Percentiles rank a stretch among this genome's conserved stretches.
These are phyloP conservation scores for Starmerella floricola DNA, from an alignment of 805 yeast genomes.

Conservation along the genomic window DNA sequence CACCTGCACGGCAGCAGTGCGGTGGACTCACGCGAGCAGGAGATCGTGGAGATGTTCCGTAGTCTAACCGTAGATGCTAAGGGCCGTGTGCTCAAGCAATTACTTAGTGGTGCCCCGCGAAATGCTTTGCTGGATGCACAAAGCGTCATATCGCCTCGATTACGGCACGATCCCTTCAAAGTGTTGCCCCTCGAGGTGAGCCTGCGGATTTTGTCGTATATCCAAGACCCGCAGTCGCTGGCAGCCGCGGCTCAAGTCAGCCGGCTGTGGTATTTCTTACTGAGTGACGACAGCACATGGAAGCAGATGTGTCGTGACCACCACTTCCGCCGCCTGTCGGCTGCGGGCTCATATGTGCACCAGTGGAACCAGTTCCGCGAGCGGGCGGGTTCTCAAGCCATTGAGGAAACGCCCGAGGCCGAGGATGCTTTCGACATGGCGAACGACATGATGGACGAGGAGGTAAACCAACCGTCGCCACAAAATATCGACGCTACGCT, in stretches of 20 bases:
- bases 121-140: conserved; percentile 24
- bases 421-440: not conserved
- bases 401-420: conserved; percentile 13
- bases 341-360: conserved; percentile 26
- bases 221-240: conserved; percentile 71
- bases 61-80: conserved; percentile 18
- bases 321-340: conserved; percentile 30
- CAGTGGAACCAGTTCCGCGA: conserved; percentile 14
- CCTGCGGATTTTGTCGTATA: conserved; percentile 66
- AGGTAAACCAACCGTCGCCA: too few relatives aligned
- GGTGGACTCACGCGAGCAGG: conserved; percentile 1
- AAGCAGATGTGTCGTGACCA: conserved; percentile 30
- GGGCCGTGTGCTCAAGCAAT: conserved; percentile 19
- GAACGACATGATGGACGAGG: not conserved
- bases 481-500: not conserved
- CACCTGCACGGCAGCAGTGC: not conserved
- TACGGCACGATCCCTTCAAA: conserved; percentile 34
- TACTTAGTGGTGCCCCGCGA: conserved; percentile 22
- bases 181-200: conserved; percentile 69
- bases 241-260: conserved; percentile 92
- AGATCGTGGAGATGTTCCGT: conserved; percentile 16
- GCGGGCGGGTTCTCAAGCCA: conserved; percentile 12
- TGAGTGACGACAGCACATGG: conserved; percentile 36
- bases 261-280: conserved; percentile 50
- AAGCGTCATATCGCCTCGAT: conserved; percentile 29